Conservation (phyloP, 345 rosid species). For the Crucihimalaya himalaica region DNA sequence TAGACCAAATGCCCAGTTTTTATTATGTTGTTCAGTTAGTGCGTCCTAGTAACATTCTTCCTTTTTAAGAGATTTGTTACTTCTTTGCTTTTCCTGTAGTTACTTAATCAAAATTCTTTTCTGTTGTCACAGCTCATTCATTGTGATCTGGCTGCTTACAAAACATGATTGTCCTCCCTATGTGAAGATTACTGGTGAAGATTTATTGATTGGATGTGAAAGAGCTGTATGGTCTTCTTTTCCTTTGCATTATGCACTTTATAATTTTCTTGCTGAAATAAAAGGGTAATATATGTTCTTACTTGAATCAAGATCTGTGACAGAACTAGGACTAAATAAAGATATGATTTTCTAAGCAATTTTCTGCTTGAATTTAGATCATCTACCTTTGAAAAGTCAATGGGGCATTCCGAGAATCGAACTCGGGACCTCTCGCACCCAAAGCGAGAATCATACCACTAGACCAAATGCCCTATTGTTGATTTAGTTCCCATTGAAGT, state of each 20-base stretch:
- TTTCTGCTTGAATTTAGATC: neutral
- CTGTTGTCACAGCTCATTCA: conserved; percentile 1
- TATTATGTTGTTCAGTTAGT: neutral
- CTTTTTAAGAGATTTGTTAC: too few relatives aligned
- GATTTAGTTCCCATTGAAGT: conserved; percentile 10
- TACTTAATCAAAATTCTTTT: neutral
- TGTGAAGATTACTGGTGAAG: neutral
- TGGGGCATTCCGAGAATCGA: conserved; percentile 62
- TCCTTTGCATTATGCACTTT: neutral
- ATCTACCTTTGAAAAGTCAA: neutral
- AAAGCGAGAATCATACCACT: conserved; percentile 92
- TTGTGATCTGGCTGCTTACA: neutral
- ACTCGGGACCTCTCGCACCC: conserved; percentile 90
- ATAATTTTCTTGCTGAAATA: neutral
- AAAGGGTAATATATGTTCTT: neutral
- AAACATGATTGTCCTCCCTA: neutral
- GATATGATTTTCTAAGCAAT: neutral
- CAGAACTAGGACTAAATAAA: neutral
- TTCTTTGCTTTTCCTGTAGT: neutral
- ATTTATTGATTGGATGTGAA: neutral
- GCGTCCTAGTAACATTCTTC: too few relatives aligned
- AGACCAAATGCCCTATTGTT: conserved; percentile 50
- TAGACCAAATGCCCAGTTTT: conserved; percentile 65
- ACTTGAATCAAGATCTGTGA: neutral
- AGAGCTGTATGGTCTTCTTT: neutral